A percentile compares a stretch with the other conserved stretches of the same genome.
Conservation (phyloP, 805 yeast species). For the Yamadazyma sp. region DNA sequence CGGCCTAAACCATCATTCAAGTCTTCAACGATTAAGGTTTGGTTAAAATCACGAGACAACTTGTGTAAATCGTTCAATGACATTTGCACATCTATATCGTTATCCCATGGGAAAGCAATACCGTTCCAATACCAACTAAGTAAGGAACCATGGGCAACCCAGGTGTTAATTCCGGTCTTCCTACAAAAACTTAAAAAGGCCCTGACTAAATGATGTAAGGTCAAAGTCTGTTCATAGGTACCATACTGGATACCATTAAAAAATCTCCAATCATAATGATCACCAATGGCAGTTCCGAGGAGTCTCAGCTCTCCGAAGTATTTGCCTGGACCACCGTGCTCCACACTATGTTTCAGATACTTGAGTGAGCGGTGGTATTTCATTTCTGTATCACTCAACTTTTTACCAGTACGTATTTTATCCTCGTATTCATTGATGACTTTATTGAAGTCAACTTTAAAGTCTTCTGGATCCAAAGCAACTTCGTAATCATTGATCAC, state of each 20-base stretch:
- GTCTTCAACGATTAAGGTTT: constrained; percentile 49
- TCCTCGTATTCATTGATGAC: constrained; percentile 20
- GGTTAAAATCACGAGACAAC: constrained; percentile 48
- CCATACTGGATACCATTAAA: constrained; percentile 54
- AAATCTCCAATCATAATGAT: constrained; percentile 61
- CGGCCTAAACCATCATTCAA: constrained; percentile 55
- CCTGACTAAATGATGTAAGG: constrained; percentile 50
- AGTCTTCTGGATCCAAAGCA: constrained; percentile 26
- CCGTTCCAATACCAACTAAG: constrained; percentile 67
- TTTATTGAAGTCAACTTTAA: constrained; percentile 22
- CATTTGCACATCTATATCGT: constrained; percentile 63
- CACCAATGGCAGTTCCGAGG: constrained; percentile 25
- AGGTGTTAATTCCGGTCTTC: constrained; percentile 47
- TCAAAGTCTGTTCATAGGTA: constrained; percentile 33
- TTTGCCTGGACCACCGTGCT: constrained; percentile 34
- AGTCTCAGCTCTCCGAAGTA: constrained; percentile 39
- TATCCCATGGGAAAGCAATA: constrained; percentile 63
- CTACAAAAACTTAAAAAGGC: constrained; percentile 52
- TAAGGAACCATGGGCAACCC: constrained; percentile 66
- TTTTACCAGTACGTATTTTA: constrained; percentile 18
- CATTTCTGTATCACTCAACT: constrained; percentile 20
- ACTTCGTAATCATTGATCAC: constrained; percentile 30
- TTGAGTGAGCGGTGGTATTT: constrained; percentile 35
- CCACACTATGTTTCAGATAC: constrained; percentile 28
- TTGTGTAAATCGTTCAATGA: constrained; percentile 47